These are phyloP conservation scores for Schwanniomyces polymorphus DNA, from an alignment of 805 yeast species.

Conservation along the genomic window DNA sequence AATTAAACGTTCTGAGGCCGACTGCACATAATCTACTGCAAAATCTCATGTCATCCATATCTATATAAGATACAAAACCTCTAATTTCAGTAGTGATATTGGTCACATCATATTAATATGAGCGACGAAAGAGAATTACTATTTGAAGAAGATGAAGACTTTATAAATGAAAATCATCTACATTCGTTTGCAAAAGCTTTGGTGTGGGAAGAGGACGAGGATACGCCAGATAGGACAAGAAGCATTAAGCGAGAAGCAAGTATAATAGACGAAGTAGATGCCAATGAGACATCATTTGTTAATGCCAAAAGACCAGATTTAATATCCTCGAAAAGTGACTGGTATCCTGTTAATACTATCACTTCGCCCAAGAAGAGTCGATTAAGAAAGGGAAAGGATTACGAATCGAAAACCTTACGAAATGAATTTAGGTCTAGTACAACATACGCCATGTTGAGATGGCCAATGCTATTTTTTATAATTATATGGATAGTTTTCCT, in stretches of 20 bases:
- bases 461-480: slow-evolving; percentile 61
- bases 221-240: slow-evolving; percentile 7
- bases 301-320: slow-evolving; percentile 11
- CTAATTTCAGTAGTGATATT: background rate
- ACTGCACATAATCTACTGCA: background rate
- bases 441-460: slow-evolving; percentile 49
- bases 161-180: slow-evolving; percentile 35
- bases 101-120: background rate
- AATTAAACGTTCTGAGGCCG: background rate
- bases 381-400: background rate
- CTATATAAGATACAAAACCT: background rate
- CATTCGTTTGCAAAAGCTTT: slow-evolving; percentile 41
- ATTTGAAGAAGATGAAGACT: slow-evolving; percentile 25
- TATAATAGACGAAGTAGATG: background rate
- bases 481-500: slow-evolving; percentile 55
- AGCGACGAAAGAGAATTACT: slow-evolving; percentile 1
- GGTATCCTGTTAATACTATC: slow-evolving; percentile 17
- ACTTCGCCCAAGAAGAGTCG: background rate
- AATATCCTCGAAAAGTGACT: slow-evolving; percentile 27
- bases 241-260: background rate
- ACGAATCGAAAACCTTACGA: slow-evolving; percentile 12
- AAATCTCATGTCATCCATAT: background rate
- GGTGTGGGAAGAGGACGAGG: slow-evolving; percentile 33
- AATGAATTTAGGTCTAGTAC: slow-evolving; percentile 39
- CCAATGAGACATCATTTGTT: slow-evolving; percentile 1